phyloP scores from a whole-genome alignment of 2,329 filamentous ascomycete species.

The Epichloe elymi region DNA sequence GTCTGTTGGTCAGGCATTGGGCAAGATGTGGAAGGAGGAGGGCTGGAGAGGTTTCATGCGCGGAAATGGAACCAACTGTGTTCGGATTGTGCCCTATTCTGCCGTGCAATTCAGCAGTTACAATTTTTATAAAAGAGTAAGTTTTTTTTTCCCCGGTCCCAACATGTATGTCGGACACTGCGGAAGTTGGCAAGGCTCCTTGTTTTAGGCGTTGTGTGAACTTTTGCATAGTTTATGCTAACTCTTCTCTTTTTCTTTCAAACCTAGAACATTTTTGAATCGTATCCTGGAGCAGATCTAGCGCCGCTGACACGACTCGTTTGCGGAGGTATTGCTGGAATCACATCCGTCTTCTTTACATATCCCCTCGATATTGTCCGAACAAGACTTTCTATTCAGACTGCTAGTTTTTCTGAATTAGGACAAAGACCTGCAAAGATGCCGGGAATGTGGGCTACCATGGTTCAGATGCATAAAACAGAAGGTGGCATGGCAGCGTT shows the following conservation, averaged over 20 bases:
- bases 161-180: not conserved
- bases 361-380: conserved; percentile 97
- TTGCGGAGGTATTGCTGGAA: conserved; percentile 85
- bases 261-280: conserved; percentile 57
- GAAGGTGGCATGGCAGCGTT: conserved; percentile 77
- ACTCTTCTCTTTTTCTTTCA: not conserved
- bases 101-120: conserved; percentile 97
- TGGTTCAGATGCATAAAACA: conserved; percentile 73
- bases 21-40: conserved; percentile 94
- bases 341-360: conserved; percentile 89
- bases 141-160: conserved; percentile 13
- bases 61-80: conserved; percentile 95
- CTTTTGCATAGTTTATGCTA: not conserved
- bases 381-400: conserved; percentile 91
- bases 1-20: conserved; percentile 75
- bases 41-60: conserved; percentile 96
- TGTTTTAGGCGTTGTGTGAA: not conserved
- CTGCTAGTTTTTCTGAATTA: conserved; percentile 81
- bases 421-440: conserved; percentile 51
- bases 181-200: not conserved
- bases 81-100: conserved; percentile 95
- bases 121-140: conserved; percentile 87
- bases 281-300: conserved; percentile 59
- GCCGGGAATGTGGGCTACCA: conserved; percentile 84
- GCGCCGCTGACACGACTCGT: conserved; percentile 61